Evolutionary conservation across 805 yeast species (phyloP), one percentile per base, ranked within the genome.

Genomic region (Lipomyces lipofer): DNA sequence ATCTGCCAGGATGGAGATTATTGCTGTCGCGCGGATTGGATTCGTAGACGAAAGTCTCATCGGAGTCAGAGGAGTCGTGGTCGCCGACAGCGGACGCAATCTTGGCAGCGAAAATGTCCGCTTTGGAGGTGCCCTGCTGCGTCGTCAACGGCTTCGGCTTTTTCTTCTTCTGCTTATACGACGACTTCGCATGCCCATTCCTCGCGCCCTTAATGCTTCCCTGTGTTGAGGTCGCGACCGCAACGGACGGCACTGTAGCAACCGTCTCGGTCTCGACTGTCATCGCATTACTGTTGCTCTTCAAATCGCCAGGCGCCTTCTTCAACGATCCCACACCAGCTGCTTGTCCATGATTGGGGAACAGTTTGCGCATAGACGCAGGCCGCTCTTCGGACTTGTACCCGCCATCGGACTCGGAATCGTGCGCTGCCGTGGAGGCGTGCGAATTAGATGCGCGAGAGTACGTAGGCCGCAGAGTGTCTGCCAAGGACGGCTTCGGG

Each of bases 1-100:
- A 39, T 29, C 49, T 39, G 25, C 44, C 51, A 2, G 56, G 39
- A 28, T 52, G 51, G n/a, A n/a, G n/a, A n/a, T n/a, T n/a, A 15
- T 22, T 45, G 5, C 45, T 22, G 24, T 56, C 57, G 13, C 51
- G 43, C 22, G 72, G 66, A 61, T 70, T 61, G 64, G 73, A 81
- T 65, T 91, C 97, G 69, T 92, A 92, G n/a, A 92, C 97, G 76
- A 94, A 92, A 1, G 96, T 89, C 69, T 94, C 99, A 63, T 91
- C 96, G 24, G 90, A 83, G 68, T 91, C 97, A 30, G 91, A 84
- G 38, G 86, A 82, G 57, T 86, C 88, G 42, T 82, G 91, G 63
- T 89, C 96, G 59, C 86, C 95, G 3, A 92, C 95, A 0, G 98
- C 98, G 52, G 89, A 85, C 7, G 97, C 98, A 57, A 94, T 76